phyloP scores from a whole-genome alignment of 495 filamentous ascomycete species.

The Daldinia caldariorum region DNA sequence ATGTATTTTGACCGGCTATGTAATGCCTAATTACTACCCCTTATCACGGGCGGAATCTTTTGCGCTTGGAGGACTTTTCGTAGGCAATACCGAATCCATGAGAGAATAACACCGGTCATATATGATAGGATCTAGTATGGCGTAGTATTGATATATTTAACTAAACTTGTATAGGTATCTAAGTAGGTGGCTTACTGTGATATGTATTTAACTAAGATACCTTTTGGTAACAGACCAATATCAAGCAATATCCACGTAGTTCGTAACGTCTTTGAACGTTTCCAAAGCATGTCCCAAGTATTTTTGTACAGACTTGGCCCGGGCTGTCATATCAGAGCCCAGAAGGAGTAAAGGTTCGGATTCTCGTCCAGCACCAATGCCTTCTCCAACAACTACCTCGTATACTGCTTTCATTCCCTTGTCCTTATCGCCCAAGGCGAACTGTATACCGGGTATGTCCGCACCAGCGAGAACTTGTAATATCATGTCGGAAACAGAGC shows the following conservation, averaged over 20 bases:
- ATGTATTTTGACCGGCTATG: too few relatives aligned
- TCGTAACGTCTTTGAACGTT: slow-evolving; percentile 52
- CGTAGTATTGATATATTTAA: neutral
- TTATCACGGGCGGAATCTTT: too few relatives aligned
- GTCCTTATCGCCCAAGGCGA: slow-evolving; percentile 56
- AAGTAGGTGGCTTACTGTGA: too few relatives aligned
- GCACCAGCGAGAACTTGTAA: slow-evolving; percentile 37
- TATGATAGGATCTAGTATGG: too few relatives aligned
- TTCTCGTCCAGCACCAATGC: slow-evolving; percentile 56
- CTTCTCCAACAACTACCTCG: slow-evolving; percentile 59
- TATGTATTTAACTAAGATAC: too few relatives aligned
- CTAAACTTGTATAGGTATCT: neutral
- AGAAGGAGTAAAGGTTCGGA: slow-evolving; percentile 55
- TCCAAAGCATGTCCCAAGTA: slow-evolving; percentile 49
- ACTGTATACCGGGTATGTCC: slow-evolving; percentile 46
- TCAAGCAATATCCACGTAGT: slow-evolving; percentile 38
- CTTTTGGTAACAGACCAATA: neutral
- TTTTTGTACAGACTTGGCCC: slow-evolving; percentile 51
- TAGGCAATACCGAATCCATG: too few relatives aligned
- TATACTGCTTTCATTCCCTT: slow-evolving; percentile 62
- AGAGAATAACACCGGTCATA: too few relatives aligned
- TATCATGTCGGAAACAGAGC: slow-evolving; percentile 50
- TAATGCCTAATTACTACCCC: too few relatives aligned
- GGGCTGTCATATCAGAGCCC: slow-evolving; percentile 55
- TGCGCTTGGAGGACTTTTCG: too few relatives aligned